These are phyloP conservation scores for Kodamaea neixiangensis DNA, from an alignment of 805 yeast species.

Conservation along the genomic window DNA sequence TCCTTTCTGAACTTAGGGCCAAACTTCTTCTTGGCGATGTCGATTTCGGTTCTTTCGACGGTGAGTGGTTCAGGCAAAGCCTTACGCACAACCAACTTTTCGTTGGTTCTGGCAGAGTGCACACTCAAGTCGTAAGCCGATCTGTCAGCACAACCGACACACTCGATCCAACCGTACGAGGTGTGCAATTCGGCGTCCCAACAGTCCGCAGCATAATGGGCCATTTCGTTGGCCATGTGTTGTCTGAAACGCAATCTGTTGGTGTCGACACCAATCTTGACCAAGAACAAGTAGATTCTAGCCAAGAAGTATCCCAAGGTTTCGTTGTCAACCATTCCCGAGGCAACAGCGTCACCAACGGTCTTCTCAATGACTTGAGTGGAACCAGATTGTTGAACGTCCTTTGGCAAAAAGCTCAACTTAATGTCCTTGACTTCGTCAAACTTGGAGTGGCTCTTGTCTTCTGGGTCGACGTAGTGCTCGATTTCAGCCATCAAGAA, in stretches of 20 bases:
- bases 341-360: conserved; percentile 86
- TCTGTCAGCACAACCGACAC: conserved; percentile 99
- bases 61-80: conserved; percentile 79
- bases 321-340: conserved; percentile 92
- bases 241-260: conserved; percentile 91
- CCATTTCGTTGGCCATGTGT: conserved; percentile 99
- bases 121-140: conserved; percentile 96
- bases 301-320: conserved; percentile 97
- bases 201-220: conserved; percentile 98
- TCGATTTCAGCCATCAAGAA: conserved; percentile 99
- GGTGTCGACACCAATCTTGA: conserved; percentile 88
- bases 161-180: conserved; percentile 98
- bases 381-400: conserved; percentile 82
- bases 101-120: conserved; percentile 92
- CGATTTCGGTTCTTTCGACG: conserved; percentile 82
- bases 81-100: conserved; percentile 92
- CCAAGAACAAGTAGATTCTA: conserved; percentile 82
- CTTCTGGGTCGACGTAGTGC: conserved; percentile 92
- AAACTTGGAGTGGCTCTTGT: conserved; percentile 83
- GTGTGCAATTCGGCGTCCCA: conserved; percentile 99
- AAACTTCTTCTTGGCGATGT: conserved; percentile 89
- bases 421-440: conserved; percentile 69
- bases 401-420: conserved; percentile 81
- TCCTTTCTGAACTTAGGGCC: conserved; percentile 98
- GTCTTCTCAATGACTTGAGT: conserved; percentile 64